Base-by-base conservation (phyloP, 306 rosid genomes). In the Dicorynia guianensis region DNA sequence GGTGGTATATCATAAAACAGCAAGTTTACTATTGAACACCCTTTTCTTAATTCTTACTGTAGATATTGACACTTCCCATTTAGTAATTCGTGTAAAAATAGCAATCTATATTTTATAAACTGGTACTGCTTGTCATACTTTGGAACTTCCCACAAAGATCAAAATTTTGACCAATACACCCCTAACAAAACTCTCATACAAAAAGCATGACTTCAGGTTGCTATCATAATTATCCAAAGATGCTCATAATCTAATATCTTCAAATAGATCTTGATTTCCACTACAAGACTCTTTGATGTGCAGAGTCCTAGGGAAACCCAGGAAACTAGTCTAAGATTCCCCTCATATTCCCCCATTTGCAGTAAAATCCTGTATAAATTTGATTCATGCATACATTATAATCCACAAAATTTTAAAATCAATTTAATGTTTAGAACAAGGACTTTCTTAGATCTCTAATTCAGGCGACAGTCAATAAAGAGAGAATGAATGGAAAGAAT, bases 1-100 rank as follows among this genome's bases (percentile, higher is more conserved):
- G n/a, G n/a, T n/a, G n/a, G n/a, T n/a, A n/a, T n/a, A n/a, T n/a
- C n/a, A 2, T 2, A 25, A 25, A 25, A 25, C 58, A 30, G 43
- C 18, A 47, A 39, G 19, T 53, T 47, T 67, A 78, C 8, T 30
- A 74, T 74, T 62, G 53, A 19, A 67, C 44, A 72, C 20, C 69
- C 56, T 67, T 20, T 36, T 5, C 44, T 25, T 25, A 25, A 25
- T 25, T 25, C 30, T 13, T 4, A 35, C 40, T n/a, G 35, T 35
- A 2, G 35, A 3, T 60, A 6, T 8, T 6, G n/a, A 60, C 46
- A 14, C 34, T 35, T 3, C n/a, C 42, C 69, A 63, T 18, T 63
- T 6, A 3, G 35, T 39, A 11, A 17, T 18, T 15, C 15, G 10
- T 42, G 69, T 25, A 18, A 3, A 40, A 11, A 5, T 40, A 17